These are phyloP conservation scores for Ophiostoma sp. DNA, from an alignment of 2,329 filamentous ascomycete species.

Conservation along the genomic window DNA sequence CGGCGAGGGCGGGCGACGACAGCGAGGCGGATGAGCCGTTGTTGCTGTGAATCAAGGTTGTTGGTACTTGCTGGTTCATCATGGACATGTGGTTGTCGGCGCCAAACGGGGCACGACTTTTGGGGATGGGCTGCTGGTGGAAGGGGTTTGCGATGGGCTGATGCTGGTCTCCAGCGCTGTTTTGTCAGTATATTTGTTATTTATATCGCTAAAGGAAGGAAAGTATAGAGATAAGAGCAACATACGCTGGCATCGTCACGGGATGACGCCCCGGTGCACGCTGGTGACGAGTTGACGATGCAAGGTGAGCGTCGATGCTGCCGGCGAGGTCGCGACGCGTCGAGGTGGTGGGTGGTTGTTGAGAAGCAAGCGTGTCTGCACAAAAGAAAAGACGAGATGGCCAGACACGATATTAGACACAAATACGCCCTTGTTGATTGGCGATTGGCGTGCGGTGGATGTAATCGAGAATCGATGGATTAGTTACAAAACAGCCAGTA, in stretches of 20 bases:
- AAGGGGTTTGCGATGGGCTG: constrained; percentile 69
- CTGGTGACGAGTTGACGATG: not conserved
- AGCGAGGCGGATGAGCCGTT: not conserved
- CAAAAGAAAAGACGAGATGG: not conserved
- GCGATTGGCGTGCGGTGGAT: not conserved
- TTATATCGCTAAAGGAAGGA: not conserved
- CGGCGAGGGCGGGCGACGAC: not conserved
- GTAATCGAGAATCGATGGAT: not conserved
- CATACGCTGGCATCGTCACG: constrained; percentile 28
- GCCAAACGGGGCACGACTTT: constrained; percentile 10
- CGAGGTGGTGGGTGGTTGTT: constrained; percentile 4
- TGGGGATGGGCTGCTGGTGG: constrained; percentile 38
- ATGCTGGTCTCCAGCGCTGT: constrained; percentile 66
- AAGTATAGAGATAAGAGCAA: not conserved
- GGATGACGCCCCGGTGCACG: not conserved
- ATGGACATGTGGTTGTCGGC: not conserved
- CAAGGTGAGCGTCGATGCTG: not conserved
- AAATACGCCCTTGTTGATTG: not conserved
- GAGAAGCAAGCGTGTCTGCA: not conserved
- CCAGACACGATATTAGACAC: not conserved
- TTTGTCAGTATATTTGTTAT: not conserved
- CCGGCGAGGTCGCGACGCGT: constrained; percentile 15
- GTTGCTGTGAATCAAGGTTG: not conserved
- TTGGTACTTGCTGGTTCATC: constrained; percentile 13
- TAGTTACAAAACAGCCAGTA: not conserved